Evolutionary conservation across 2,329 filamentous ascomycete genomes (phyloP).

Genomic region (Aspergillus melleus): DNA sequence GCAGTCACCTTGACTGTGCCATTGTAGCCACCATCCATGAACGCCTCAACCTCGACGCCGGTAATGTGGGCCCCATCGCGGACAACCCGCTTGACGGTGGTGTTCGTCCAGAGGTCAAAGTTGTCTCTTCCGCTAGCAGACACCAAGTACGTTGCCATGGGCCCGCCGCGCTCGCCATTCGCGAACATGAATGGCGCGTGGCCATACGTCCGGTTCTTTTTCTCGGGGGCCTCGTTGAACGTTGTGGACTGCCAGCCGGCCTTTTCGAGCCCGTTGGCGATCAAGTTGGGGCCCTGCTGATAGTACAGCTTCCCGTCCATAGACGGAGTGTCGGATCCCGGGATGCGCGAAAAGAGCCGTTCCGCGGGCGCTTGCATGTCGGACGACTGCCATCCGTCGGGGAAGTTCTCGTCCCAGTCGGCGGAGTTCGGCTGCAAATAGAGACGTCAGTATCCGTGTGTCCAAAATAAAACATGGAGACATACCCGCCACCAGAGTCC

Average conservation of each 20-base stretch:
- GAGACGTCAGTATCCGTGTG: neutral
- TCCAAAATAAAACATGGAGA: neutral
- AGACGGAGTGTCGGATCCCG: conserved; percentile 6
- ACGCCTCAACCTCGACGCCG: conserved; percentile 12
- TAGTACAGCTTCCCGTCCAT: conserved; percentile 4
- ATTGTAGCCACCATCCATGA: conserved; percentile 8
- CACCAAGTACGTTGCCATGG: conserved; percentile 10
- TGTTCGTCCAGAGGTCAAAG: conserved; percentile 9
- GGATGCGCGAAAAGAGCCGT: conserved; percentile 9
- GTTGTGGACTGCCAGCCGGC: conserved; percentile 1
- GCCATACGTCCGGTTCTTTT: conserved; percentile 10
- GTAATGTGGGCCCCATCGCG: conserved; percentile 3
- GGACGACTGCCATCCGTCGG: conserved; percentile 4
- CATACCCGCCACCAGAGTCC: conserved; percentile 12
- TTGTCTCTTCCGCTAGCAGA: conserved; percentile 7
- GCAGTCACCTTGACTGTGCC: conserved; percentile 9
- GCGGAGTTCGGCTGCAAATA: conserved; percentile 2
- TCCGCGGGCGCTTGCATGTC: conserved; percentile 8
- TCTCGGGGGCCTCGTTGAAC: conserved; percentile 1
- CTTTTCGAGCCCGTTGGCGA: neutral
- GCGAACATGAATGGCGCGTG: conserved; percentile 11
- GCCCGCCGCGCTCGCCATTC: conserved; percentile 10
- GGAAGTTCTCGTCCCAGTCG: conserved; percentile 11
- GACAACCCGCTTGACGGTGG: conserved; percentile 8
- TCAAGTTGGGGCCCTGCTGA: conserved; percentile 6